Base-by-base conservation (phyloP, 257 asterid species). In the Solanum bulbocastanum region DNA sequence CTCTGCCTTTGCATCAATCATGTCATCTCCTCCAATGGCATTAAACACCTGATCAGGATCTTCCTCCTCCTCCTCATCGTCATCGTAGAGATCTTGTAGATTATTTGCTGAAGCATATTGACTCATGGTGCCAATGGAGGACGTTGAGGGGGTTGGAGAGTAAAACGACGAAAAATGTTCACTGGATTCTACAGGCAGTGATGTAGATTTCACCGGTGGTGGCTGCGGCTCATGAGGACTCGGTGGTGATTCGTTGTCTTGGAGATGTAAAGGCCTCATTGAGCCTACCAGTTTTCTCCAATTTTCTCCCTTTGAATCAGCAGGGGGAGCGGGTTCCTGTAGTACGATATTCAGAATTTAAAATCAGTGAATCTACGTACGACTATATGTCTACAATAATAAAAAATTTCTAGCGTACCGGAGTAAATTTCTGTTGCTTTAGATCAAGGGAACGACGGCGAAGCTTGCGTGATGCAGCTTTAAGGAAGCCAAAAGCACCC, bases 281-380 rank as follows among this genome's bases (percentile, higher is more conserved):
- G 96, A 92, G 0, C 93, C 98, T 5, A 96, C 96, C 5, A 96
- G 46, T 82, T 92, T 91, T 91, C 87, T 92, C 98, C 98, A 95
- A 15, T 90, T 92, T 11, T 85, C 90, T 4, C 87, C 91, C 10
- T 90, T 73, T 12, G 91, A 20, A n/a, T 71, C 86, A 52, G 60
- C 25, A 49, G 10, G 25, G 71, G 36, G 65, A 22, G 39, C 62
- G 23, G 11, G 7, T 25, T 74, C 10, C 49, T 25, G 27, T n/a
- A n/a, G 44, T 83, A 62, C 15, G 33, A 37, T n/a, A 81, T 58
- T 32, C 5, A 85, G 66, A 49, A 46, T 81, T 81, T 44, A 81
- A 81, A 78, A 79, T 44, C 66, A 74, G 18, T 36, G 18, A 6
- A 52, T 46, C 1, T 35, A 35, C 6, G 7, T 52, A 14, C 7